These are phyloP conservation scores for Przewalskia tangutica DNA, from an alignment of 257 asterid genomes.

Conservation along the genomic window DNA sequence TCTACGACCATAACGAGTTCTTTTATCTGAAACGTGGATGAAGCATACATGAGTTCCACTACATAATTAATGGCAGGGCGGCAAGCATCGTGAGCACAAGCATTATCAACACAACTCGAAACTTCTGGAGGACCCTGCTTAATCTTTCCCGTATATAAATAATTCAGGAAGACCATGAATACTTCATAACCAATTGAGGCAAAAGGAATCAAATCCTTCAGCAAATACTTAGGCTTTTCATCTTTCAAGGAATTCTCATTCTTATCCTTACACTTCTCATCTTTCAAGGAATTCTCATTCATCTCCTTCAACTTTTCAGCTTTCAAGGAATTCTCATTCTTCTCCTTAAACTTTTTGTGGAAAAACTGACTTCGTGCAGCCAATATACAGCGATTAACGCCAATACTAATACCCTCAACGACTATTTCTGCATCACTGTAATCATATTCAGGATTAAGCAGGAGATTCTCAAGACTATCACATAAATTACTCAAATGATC, in stretches of 20 bases:
- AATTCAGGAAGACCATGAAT: constrained; percentile 31
- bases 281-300: neutral
- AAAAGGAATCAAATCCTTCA: constrained; percentile 41
- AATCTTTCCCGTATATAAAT: constrained; percentile 68
- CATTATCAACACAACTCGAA: constrained; percentile 66
- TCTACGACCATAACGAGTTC: constrained; percentile 68
- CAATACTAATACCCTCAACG: constrained; percentile 52
- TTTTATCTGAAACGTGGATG: constrained; percentile 59
- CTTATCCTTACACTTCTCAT: no score
- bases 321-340: neutral
- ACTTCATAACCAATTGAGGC: constrained; percentile 57
- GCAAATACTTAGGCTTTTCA: constrained; percentile 45
- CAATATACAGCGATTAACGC: constrained; percentile 71
- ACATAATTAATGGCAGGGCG: constrained; percentile 73
- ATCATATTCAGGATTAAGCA: constrained; percentile 43
- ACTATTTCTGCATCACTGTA: constrained; percentile 65
- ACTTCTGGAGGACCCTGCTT: constrained; percentile 56
- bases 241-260: neutral
- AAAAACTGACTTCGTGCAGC: constrained; percentile 58
- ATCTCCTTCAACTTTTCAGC: neutral
- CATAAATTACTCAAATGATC: constrained; percentile 53
- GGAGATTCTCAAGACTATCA: constrained; percentile 48
- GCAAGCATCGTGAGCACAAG: constrained; percentile 75
- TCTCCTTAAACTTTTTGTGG: constrained; percentile 2
- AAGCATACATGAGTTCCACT: constrained; percentile 82